These are phyloP conservation scores for Macadamia tetraphylla DNA, from an alignment of 164 flowering plant species.

Conservation along the genomic window DNA sequence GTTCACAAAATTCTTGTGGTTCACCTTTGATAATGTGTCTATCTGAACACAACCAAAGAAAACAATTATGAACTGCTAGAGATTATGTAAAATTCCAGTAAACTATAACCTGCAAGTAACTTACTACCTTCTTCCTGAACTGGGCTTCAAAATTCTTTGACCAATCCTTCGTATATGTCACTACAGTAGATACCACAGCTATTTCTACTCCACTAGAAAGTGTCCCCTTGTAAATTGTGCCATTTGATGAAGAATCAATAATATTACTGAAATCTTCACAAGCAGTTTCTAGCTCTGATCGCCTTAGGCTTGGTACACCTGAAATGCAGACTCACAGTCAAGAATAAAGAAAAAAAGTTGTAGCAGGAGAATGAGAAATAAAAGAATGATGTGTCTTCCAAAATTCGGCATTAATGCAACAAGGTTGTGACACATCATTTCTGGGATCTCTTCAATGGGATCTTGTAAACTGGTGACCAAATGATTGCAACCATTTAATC, in stretches of 20 bases:
- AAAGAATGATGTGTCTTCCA: neutral
- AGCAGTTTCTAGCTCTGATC: conserved; percentile 22
- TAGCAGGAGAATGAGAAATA: neutral
- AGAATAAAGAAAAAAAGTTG: neutral
- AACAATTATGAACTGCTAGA: neutral
- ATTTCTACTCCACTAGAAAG: conserved; percentile 83
- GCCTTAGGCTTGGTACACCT: conserved; percentile 22
- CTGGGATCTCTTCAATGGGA: neutral
- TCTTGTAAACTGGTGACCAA: neutral
- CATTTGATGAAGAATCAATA: conserved; percentile 52
- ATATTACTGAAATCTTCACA: conserved; percentile 87
- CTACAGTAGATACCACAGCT: conserved; percentile 52
- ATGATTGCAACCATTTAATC: neutral
- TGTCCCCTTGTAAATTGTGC: conserved; percentile 70
- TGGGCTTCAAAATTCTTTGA: conserved; percentile 44
- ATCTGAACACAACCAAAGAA: conserved; percentile 38
- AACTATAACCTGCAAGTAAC: conserved; percentile 1
- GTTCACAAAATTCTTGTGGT: conserved; percentile 81
- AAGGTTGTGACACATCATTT: neutral
- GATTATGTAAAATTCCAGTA: neutral
- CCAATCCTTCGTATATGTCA: conserved; percentile 54
- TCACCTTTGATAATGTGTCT: conserved; percentile 60
- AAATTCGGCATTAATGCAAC: neutral
- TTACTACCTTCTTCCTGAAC: conserved; percentile 64
- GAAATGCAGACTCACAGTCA: conserved; percentile 4